Percentiles rank a stretch among this genome's conserved stretches.
Evolutionary conservation across 83 land plant genomes (phyloP).

Genomic region (Diphasiastrum complanatum): DNA sequence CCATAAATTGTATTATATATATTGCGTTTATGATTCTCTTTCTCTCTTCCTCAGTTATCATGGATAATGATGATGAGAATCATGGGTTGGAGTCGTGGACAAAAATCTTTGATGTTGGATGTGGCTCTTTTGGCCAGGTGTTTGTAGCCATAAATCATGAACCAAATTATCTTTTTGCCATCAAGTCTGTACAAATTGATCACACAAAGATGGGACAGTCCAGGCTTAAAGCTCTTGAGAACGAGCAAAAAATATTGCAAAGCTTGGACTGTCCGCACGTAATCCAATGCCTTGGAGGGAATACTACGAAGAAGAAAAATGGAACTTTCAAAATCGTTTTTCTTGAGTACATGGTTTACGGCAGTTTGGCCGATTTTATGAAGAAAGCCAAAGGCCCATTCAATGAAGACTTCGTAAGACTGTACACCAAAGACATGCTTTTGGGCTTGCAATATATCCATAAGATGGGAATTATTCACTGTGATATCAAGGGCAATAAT

Average conservation of each 20-base stretch:
- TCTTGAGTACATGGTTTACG: background rate
- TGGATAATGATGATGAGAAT: too few relatives aligned
- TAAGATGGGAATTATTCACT: background rate
- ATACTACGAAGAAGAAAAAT: background rate
- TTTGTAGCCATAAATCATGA: background rate
- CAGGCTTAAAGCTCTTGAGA: too few relatives aligned
- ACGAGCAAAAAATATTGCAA: background rate
- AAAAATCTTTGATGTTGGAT: too few relatives aligned
- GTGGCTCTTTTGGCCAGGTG: slow-evolving; percentile 1
- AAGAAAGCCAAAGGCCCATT: background rate
- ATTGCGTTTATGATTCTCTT: too few relatives aligned
- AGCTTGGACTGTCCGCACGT: slow-evolving; percentile 1
- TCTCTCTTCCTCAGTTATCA: too few relatives aligned
- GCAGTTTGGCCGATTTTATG: background rate
- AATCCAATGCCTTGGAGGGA: background rate
- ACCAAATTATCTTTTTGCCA: background rate
- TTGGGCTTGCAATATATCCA: background rate
- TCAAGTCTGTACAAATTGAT: background rate
- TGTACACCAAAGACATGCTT: background rate
- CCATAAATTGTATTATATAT: too few relatives aligned
- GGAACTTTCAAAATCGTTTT: background rate
- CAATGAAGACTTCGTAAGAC: background rate
- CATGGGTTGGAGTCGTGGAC: too few relatives aligned
- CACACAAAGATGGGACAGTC: too few relatives aligned
- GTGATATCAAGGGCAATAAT: slow-evolving; percentile 2